Conservation (phyloP, 441 rosid species). For the Raphanus hybrid region DNA sequence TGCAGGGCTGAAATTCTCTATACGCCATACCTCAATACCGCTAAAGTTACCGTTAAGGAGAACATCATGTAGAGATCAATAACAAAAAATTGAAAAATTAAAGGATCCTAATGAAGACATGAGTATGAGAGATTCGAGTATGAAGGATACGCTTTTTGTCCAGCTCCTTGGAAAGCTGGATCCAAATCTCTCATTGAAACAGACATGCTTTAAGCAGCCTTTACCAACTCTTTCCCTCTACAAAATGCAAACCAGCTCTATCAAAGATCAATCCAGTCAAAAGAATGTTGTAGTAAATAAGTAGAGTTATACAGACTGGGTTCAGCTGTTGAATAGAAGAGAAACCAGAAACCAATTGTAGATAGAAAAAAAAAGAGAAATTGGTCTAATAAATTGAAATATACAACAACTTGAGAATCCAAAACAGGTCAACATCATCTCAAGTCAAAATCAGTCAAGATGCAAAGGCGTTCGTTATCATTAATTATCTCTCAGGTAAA, state of each 20-base stretch:
- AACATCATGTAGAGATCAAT: conserved; percentile 6
- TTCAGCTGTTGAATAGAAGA: conserved; percentile 1
- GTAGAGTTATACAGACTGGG: no score
- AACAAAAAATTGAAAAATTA: neutral
- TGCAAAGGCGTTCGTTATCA: neutral
- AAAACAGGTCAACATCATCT: conserved; percentile 37
- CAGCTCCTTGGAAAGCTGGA: no score
- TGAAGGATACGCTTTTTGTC: no score
- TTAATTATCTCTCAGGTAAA: no score
- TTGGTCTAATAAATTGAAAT: neutral
- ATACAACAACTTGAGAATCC: conserved; percentile 16
- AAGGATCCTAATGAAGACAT: no score
- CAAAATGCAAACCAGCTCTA: no score
- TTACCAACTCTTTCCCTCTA: no score
- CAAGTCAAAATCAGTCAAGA: conserved; percentile 35
- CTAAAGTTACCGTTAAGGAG: conserved; percentile 65
- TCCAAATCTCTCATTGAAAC: no score
- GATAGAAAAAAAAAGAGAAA: neutral
- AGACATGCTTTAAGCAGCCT: no score
- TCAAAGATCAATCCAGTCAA: no score
- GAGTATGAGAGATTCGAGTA: no score
- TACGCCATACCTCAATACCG: conserved; percentile 32
- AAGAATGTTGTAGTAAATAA: no score
- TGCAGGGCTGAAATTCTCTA: conserved; percentile 84
- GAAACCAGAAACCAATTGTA: neutral